phyloP scores from a whole-genome alignment of 2,329 filamentous ascomycete species.

The Fusarium continuum region DNA sequence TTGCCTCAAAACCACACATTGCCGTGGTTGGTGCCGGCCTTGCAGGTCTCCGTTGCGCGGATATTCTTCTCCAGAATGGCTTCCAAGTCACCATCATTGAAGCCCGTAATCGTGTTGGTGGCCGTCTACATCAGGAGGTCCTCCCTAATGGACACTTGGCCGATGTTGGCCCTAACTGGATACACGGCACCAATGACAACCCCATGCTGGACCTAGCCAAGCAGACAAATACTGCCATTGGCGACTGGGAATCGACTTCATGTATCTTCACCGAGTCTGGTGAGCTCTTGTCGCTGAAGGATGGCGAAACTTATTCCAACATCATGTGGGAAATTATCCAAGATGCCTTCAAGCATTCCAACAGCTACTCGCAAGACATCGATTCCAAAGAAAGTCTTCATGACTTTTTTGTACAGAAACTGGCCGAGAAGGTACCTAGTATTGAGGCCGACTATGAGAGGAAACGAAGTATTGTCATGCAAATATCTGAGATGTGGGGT shows the following conservation, averaged over 20 bases:
- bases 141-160: constrained; percentile 60
- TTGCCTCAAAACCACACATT: constrained; percentile 59
- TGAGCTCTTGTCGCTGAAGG: constrained; percentile 55
- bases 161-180: constrained; percentile 81
- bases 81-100: constrained; percentile 76
- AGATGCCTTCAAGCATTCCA: constrained; percentile 73
- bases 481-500: constrained; percentile 73
- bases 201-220: constrained; percentile 74
- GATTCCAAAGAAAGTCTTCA: constrained; percentile 57
- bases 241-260: constrained; percentile 61
- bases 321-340: constrained; percentile 75
- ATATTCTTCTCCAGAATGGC: constrained; percentile 70
- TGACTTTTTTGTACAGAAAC: constrained; percentile 62
- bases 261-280: constrained; percentile 68
- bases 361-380: constrained; percentile 62
- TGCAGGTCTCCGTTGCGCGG: constrained; percentile 75
- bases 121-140: constrained; percentile 65
- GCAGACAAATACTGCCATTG: constrained; percentile 63
- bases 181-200: constrained; percentile 77
- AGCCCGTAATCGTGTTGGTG: constrained; percentile 72
- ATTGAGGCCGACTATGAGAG: constrained; percentile 51
- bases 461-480: constrained; percentile 56
- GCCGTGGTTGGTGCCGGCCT: constrained; percentile 77
- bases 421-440: constrained; percentile 58
- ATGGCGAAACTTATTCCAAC: constrained; percentile 58